These are phyloP conservation scores for Berberis vulgaris DNA, from an alignment of 164 flowering plant genomes.

Conservation along the genomic window DNA sequence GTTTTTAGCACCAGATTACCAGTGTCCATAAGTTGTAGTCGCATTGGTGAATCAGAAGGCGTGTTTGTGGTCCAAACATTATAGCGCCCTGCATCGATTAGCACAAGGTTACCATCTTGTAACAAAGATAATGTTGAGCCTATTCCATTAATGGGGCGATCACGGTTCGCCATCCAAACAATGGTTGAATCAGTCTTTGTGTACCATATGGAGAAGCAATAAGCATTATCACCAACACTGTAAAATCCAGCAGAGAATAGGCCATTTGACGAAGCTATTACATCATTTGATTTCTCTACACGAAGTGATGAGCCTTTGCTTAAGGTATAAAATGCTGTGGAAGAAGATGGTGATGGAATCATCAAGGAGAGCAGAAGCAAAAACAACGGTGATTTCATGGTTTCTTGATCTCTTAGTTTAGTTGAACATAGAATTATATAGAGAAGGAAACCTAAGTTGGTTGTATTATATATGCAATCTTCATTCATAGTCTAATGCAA, in stretches of 20 bases:
- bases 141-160: constrained; percentile 32
- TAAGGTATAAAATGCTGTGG: constrained; percentile 2
- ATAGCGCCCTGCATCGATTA: constrained; percentile 17
- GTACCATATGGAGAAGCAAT: constrained; percentile 23
- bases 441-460: too few species aligned
- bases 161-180: constrained; percentile 45
- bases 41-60: neutral
- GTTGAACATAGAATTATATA: too few species aligned
- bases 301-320: constrained; percentile 22
- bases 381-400: neutral
- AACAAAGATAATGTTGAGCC: constrained; percentile 20
- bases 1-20: constrained; percentile 30
- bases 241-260: constrained; percentile 23
- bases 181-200: constrained; percentile 1
- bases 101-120: constrained; percentile 17
- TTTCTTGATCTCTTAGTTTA: neutral
- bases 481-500: too few species aligned
- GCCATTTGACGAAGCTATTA: constrained; percentile 15
- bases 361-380: neutral
- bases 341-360: constrained; percentile 3
- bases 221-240: constrained; percentile 24
- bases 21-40: constrained; percentile 10
- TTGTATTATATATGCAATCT: too few species aligned
- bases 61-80: constrained; percentile 18
- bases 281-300: constrained; percentile 11